Evolutionary conservation across 2,329 filamentous ascomycete genomes (phyloP).

Genomic region (Colletotrichum godetiae): DNA sequence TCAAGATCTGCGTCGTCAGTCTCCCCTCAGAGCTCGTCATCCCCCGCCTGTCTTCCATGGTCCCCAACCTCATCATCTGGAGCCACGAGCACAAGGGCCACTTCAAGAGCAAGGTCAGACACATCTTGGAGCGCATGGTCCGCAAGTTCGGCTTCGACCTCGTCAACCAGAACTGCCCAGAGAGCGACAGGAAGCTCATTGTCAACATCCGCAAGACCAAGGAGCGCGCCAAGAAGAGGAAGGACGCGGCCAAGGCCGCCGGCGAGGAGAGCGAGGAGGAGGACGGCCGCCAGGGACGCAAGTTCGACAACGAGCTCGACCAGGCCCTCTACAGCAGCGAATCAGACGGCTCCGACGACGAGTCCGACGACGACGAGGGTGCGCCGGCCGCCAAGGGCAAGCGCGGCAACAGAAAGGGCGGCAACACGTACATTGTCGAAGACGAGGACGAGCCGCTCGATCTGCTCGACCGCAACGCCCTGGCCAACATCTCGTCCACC

Average conservation of each 20-base stretch:
- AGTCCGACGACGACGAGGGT: conserved; percentile 65
- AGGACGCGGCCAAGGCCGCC: conserved; percentile 72
- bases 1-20: conserved; percentile 93
- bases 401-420: conserved; percentile 66
- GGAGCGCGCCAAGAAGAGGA: conserved; percentile 91
- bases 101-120: conserved; percentile 97
- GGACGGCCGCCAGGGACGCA: conserved; percentile 63
- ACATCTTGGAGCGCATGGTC: conserved; percentile 95
- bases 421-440: conserved; percentile 89
- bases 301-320: conserved; percentile 94
- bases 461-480: conserved; percentile 86
- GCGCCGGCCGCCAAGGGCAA: conserved; percentile 53
- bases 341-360: conserved; percentile 70
- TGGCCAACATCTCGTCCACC: conserved; percentile 93
- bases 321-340: conserved; percentile 92
- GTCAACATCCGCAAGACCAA: conserved; percentile 95
- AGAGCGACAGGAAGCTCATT: conserved; percentile 89
- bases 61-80: conserved; percentile 95
- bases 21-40: conserved; percentile 83
- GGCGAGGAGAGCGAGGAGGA: conserved; percentile 68
- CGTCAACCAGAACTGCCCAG: conserved; percentile 84
- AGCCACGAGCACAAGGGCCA: conserved; percentile 98
- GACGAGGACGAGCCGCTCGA: conserved; percentile 96
- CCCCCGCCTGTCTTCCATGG: conserved; percentile 78
- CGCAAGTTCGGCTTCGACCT: conserved; percentile 87